Base-by-base conservation (phyloP, 345 rosid genomes). In the Corymbia maculata region DNA sequence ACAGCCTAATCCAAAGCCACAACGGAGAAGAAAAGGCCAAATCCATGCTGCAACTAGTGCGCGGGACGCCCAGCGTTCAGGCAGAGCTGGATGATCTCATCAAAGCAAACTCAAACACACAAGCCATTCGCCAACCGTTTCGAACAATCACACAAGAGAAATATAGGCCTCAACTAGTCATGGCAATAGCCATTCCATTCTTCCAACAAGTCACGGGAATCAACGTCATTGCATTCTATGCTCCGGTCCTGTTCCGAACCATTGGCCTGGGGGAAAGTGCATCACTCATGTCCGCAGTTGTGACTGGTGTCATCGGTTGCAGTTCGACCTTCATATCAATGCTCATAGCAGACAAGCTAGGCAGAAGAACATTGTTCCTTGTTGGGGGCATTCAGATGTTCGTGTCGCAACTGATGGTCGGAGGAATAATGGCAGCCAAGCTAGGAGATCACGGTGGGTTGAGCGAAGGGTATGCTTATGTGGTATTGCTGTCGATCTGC, bases 131-230 rank as follows among this genome's bases (percentile, higher is more conserved):
- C 28, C 86, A 88, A 32, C 95, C 92, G 36, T 94, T 96, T 86
- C 82, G 68, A 88, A 93, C 90, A 21, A 91, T 95, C 86, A 70
- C 88, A 0, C 89, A 91, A 84, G 92, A 91, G 87, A 93, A 88
- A 28, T 94, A 95, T 51, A 91, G 95, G 91, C 97, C 98, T 30
- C 98, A 94, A 82, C 90, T 96, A 16, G 93, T 94, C 52, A 95
- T 95, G 98, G 94, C 99, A 24, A 87, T 95, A 6, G 92, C 89
- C 9, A 94, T 95, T 88, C 98, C 99, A 8, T 92, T 95, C 86
- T 96, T 95, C 90, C 97, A 95, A 80, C 95, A 94, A 85, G 95
- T 95, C 45, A 96, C 98, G 1, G 98, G 98, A 4, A 94, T 97
- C 89, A 93, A 97, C 36, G 95, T 95, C 86, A 94, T 95, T 3